These are phyloP conservation scores for Curvularia spicifera DNA, from an alignment of 2,329 filamentous ascomycete species.

Conservation along the genomic window DNA sequence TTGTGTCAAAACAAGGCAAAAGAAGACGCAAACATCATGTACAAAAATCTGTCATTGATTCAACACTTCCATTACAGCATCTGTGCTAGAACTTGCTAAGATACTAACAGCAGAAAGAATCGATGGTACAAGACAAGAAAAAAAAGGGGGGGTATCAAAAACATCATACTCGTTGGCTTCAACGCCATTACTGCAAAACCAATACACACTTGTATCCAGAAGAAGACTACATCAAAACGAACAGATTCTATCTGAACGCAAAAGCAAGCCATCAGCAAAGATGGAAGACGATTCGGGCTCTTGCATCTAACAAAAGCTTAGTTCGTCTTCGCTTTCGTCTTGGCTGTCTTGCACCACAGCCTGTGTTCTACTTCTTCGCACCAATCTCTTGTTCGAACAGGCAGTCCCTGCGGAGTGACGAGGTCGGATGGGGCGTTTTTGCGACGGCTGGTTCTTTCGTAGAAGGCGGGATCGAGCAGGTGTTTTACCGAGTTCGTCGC, in stretches of 20 bases:
- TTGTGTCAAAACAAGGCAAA: neutral
- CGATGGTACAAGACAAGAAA: neutral
- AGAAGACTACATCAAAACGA: neutral
- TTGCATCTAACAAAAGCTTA: conserved; percentile 38
- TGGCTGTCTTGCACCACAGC: conserved; percentile 10
- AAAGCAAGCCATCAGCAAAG: neutral
- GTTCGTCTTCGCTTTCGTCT: conserved; percentile 42
- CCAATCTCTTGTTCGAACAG: conserved; percentile 17
- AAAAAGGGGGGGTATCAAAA: neutral
- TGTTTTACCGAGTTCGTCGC: conserved; percentile 26
- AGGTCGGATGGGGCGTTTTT: neutral
- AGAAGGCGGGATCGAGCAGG: conserved; percentile 5
- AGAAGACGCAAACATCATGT: neutral
- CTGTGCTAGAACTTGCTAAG: neutral
- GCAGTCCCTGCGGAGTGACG: neutral
- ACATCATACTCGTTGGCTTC: neutral
- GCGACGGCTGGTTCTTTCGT: conserved; percentile 1
- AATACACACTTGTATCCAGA: neutral
- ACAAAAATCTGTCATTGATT: neutral
- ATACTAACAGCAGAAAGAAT: neutral
- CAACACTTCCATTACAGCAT: neutral
- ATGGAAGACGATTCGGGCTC: neutral
- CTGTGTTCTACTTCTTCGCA: neutral
- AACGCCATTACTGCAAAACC: neutral
- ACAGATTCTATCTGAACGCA: neutral